Base-by-base conservation (phyloP, 257 asterid species). In the Gentiana macrophylla region DNA sequence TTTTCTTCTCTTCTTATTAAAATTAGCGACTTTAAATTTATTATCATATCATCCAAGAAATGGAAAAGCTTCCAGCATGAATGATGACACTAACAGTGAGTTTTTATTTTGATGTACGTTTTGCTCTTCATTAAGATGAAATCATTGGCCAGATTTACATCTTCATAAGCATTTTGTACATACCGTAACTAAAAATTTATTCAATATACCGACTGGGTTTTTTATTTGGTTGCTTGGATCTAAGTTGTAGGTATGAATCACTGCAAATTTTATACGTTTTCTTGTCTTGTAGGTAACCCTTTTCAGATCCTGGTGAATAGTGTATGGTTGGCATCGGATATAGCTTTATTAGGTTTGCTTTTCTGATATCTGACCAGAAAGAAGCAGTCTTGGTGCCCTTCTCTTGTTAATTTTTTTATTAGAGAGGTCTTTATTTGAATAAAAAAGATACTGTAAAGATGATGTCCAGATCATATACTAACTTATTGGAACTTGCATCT, bases 401-500 rank as follows among this genome's bases (percentile, higher is more conserved):
- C n/a, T 32, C 32, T 60, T 60, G 44, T 49, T 13, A 0, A 49
- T 36, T 44, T 11, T 41, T 35, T 5, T n/a, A 11, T 35, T 48
- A 8, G 53, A 37, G 53, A 33, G 33, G 55, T 41, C 61, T 12
- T 61, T 57, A 44, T 52, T 63, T 54, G 37, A 65, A 56, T 59
- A 64, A 60, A 49, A 55, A 60, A 66, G 44, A 49, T 45, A 6
- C 48, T 57, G 71, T 58, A 41, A 70, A 74, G 75, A 74, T 77
- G 83, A 67, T 77, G 72, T 77, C 83, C 62, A 70, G 68, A 66
- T 77, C 83, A 10, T 77, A 77, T 56, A 77, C 83, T 47, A 77
- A 77, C 65, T 66, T 74, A 38, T 41, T 77, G 55, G 83, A 77
- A 70, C 77, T 74, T 51, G 80, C 78, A 35, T 67, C 75, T 50